Conservation (phyloP, 768 basidiomycete species). For the Russula earlei region DNA sequence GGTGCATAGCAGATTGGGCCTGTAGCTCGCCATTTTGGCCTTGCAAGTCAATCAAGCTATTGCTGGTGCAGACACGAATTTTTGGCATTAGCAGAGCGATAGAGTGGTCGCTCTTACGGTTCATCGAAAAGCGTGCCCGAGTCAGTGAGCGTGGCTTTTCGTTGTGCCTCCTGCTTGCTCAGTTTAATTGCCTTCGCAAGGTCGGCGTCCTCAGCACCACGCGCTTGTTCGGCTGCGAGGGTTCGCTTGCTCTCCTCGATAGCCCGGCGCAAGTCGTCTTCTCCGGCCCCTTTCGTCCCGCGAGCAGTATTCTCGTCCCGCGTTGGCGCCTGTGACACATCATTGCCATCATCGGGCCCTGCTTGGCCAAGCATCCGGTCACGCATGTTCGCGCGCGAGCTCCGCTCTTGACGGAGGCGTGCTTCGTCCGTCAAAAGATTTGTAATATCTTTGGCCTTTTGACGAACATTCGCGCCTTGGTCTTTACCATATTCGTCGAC, state of each 20-base stretch:
- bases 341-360: slow-evolving; percentile 30
- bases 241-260: slow-evolving; percentile 84
- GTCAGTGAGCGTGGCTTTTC: slow-evolving; percentile 62
- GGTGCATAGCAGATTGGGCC: slow-evolving; percentile 72
- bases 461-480: slow-evolving; percentile 94
- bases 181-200: slow-evolving; percentile 71
- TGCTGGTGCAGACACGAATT: slow-evolving; percentile 3
- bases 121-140: slow-evolving; percentile 80
- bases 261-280: slow-evolving; percentile 72
- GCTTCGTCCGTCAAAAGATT: slow-evolving; percentile 82
- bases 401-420: slow-evolving; percentile 78
- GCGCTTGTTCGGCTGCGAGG: slow-evolving; percentile 58
- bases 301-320: slow-evolving; percentile 38
- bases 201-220: slow-evolving; percentile 71
- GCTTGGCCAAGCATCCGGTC: slow-evolving; percentile 81
- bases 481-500: slow-evolving; percentile 94
- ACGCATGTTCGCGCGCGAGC: slow-evolving; percentile 80
- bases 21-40: slow-evolving; percentile 35
- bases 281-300: slow-evolving; percentile 23
- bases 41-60: slow-evolving; percentile 10
- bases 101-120: slow-evolving; percentile 40
- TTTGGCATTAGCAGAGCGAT: not conserved
- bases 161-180: slow-evolving; percentile 77
- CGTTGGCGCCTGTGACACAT: slow-evolving; percentile 28
- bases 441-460: slow-evolving; percentile 97